phyloP scores from a whole-genome alignment of 2,329 filamentous ascomycete species.

The Scedosporium minutisporum region DNA sequence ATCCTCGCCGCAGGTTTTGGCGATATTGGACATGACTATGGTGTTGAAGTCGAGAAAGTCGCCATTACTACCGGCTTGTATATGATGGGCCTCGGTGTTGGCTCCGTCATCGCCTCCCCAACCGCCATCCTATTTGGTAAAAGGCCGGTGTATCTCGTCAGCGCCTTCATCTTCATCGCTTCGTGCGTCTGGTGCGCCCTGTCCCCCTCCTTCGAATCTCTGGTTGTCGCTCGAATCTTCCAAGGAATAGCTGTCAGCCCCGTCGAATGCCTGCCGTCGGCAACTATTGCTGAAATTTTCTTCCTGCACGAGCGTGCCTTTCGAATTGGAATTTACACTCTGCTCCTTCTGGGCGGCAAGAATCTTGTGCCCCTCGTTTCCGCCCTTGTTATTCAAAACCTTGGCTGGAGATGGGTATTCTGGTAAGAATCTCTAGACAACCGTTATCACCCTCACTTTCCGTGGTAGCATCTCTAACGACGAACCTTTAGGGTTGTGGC shows the following conservation, averaged over 20 bases:
- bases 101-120: conserved; percentile 74
- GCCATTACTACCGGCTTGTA: conserved; percentile 84
- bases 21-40: conserved; percentile 57
- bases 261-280: conserved; percentile 85
- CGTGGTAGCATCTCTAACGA: conserved; percentile 9
- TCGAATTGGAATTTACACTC: conserved; percentile 84
- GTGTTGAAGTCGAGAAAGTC: conserved; percentile 61
- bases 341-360: conserved; percentile 82
- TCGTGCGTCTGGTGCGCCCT: conserved; percentile 76
- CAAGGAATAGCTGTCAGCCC: conserved; percentile 83
- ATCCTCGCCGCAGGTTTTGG: conserved; percentile 84
- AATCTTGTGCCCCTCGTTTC: conserved; percentile 82
- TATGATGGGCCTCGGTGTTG: conserved; percentile 86
- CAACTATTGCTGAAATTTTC: conserved; percentile 92
- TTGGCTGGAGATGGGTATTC: conserved; percentile 86
- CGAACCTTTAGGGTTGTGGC: conserved; percentile 57
- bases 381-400: conserved; percentile 67
- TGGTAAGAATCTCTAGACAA: conserved; percentile 44
- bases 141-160: conserved; percentile 75
- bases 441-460: conserved; percentile 2
- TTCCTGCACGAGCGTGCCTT: conserved; percentile 92
- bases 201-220: conserved; percentile 71
- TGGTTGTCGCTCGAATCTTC: conserved; percentile 74
- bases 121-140: conserved; percentile 90
- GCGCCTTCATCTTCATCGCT: conserved; percentile 65